Base-by-base conservation (phyloP, 306 rosid genomes). In the Abrus precatorius region DNA sequence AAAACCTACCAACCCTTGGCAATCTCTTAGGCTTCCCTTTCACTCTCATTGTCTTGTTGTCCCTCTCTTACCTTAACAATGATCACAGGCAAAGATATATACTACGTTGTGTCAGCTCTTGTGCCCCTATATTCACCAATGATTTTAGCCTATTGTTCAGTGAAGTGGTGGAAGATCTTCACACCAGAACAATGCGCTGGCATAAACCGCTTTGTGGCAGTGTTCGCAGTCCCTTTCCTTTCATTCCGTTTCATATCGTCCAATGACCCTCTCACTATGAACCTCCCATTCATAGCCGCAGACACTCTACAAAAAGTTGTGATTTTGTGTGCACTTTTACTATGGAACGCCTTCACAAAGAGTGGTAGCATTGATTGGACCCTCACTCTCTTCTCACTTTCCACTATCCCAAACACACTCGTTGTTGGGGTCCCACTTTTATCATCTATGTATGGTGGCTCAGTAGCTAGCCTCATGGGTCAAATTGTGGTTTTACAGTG, bases 351-450 rank as follows among this genome's bases (percentile, higher is more conserved):
- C 45, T 60, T 62, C 72, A 78, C 82, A 0, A 66, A 68, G 9
- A 82, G 60, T 1, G 97, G 93, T 2, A 82, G 45, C 52, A 77
- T 88, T 0, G 97, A 91, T 59, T 91, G 97, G 97, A 79, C 77
- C 76, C 89, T 91, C 57, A 91, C 93, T 0, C 89, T 91, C 8
- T 91, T 91, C 83, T 91, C 97, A 0, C 92, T 91, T 36, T 91
- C 93, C 6, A 86, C 97, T 1, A 86, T 89, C 3, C 93, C 97
- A 11, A 89, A 89, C 89, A 91, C 97, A 1, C 92, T 91, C 3
- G 92, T 91, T 20, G 83, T 91, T 92, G 97, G 97, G 0, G 85
- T 91, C 30, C 97, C 97, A 0, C 85, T 91, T 7, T 57, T 91
- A 10, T 83, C 78, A 12, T 92, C 93, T 56, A 91, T 91, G 97